Evolutionary conservation across 768 basidiomycete genomes (phyloP), one percentile per base, ranked within the genome.

Genomic region (Krasilnikovozyma curviuscula): DNA sequence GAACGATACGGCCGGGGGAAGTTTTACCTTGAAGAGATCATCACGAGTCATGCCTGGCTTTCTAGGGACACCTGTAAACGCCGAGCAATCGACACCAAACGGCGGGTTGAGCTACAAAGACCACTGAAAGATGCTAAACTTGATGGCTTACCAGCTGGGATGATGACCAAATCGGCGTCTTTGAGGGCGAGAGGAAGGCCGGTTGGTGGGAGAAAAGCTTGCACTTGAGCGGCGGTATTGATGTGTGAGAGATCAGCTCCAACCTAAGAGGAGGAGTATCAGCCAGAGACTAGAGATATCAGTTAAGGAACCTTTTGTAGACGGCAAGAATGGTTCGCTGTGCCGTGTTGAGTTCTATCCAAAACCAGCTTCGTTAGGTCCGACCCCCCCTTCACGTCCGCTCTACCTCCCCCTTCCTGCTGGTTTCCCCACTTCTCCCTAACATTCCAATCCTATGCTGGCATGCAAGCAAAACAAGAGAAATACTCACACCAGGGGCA

Each of bases 161-260:
- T 93, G 55, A 97, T 82, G 56, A 97, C 79, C 54, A 97, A 82
- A 67, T 95, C 72, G 50, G 75, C 81, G 54, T 80, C 89, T 52
- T 83, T 77, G 52, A 98, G 75, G 18, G 93, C 88, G 59, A 76
- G 72, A 65, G 86, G 83, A 58, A 95, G 75, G 63, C 86, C 76
- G 68, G 24, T 56, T 18, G 61, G 49, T 30, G 61, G 60, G 39
- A 63, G 51, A 52, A 53, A 56, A 54, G 65, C 57, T 59, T 74
- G 53, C 55, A 79, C 86, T 73, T 78, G 76, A 65, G 81, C 79
- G 19, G 69, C 71, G 50, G 83, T 81, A 65, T 93, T 84, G 59
- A 95, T 76, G 68, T 95, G 91, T 71, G 81, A 82, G 52, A 95
- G 81, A 67, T 97, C 93, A 33, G 89, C 86, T 54, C 89, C 91